Conservation (phyloP, 768 basidiomycete species). For the Mycena amicta region DNA sequence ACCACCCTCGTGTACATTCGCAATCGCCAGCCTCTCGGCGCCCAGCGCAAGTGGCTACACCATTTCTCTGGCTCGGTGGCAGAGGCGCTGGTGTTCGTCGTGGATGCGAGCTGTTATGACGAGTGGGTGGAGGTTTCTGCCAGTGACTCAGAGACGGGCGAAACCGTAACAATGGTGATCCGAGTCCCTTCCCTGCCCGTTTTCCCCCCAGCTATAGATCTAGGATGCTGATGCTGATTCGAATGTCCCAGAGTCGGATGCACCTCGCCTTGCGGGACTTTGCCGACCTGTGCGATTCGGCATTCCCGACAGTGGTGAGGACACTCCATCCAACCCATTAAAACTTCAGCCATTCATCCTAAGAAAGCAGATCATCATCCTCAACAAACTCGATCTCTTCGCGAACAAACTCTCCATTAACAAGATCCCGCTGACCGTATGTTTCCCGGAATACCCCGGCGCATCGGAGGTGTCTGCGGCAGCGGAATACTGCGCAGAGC, state of each 20-base stretch:
- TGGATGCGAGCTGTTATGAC: background rate
- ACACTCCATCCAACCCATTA: background rate
- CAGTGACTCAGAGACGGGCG: background rate
- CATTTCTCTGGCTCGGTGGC: background rate
- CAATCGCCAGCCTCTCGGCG: background rate
- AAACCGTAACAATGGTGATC: background rate
- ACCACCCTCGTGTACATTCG: background rate
- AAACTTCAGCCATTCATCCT: background rate
- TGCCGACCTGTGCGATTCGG: background rate
- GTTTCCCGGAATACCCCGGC: background rate
- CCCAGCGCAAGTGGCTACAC: background rate
- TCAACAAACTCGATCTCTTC: background rate
- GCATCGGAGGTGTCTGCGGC: background rate
- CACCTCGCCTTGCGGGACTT: background rate
- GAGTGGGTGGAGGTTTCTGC: background rate
- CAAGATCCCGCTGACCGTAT: background rate
- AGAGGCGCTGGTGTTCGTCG: background rate
- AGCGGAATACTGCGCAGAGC: background rate
- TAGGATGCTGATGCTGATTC: too few species aligned
- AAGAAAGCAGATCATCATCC: background rate
- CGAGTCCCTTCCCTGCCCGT: background rate
- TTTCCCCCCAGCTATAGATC: too few species aligned
- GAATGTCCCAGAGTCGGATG: background rate
- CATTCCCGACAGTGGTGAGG: background rate
- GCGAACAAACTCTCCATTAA: background rate